These are phyloP conservation scores for Crithidia mellificae DNA, from an alignment of 208 protist species.

Conservation along the genomic window DNA sequence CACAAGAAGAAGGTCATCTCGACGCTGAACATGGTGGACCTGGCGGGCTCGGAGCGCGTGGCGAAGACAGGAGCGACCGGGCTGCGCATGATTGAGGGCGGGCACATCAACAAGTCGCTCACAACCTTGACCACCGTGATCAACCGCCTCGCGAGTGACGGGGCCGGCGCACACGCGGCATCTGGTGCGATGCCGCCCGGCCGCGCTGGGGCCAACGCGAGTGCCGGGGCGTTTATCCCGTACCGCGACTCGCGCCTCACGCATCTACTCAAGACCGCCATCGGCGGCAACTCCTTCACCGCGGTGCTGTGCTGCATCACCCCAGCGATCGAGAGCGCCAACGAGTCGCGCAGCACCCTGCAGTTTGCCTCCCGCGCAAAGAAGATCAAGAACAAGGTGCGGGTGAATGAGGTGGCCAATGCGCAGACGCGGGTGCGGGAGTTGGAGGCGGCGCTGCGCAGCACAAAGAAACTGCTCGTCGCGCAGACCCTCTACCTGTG, in stretches of 20 bases:
- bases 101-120: slow-evolving; percentile 89
- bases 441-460: slow-evolving; percentile 48
- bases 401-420: slow-evolving; percentile 66
- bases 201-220: neutral
- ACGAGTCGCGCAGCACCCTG: slow-evolving; percentile 82
- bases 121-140: slow-evolving; percentile 82
- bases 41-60: slow-evolving; percentile 90
- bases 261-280: slow-evolving; percentile 89
- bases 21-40: slow-evolving; percentile 94
- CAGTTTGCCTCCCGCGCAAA: slow-evolving; percentile 78
- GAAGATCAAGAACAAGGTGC: slow-evolving; percentile 62
- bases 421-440: slow-evolving; percentile 50
- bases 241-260: slow-evolving; percentile 94
- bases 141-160: slow-evolving; percentile 49
- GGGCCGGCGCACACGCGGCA: neutral
- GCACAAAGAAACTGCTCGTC: slow-evolving; percentile 41
- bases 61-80: slow-evolving; percentile 93
- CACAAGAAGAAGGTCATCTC: slow-evolving; percentile 50
- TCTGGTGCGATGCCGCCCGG: slow-evolving; percentile 17
- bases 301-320: slow-evolving; percentile 81
- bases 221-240: slow-evolving; percentile 65
- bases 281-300: slow-evolving; percentile 96
- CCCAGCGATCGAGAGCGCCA: slow-evolving; percentile 52
- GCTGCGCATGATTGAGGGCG: slow-evolving; percentile 92
- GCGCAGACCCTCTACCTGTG: slow-evolving; percentile 75